Percentiles rank a stretch among this genome's conserved stretches.
phyloP scores from a whole-genome alignment of 257 asterid species.

The Striga asiatica region DNA sequence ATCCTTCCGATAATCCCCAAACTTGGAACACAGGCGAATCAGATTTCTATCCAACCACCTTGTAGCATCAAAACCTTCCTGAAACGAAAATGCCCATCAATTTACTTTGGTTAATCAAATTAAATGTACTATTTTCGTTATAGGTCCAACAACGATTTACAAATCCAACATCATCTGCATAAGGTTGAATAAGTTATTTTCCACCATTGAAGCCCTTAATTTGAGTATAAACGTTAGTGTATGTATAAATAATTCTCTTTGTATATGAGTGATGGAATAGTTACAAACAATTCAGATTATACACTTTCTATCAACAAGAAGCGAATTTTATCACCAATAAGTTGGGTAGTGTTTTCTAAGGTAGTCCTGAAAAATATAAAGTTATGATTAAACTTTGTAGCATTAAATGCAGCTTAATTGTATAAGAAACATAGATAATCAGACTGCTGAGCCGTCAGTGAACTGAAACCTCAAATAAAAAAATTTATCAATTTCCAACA shows the following conservation, averaged over 20 bases:
- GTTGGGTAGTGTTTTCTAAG: not conserved
- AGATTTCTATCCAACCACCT: conserved; percentile 94
- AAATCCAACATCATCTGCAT: not conserved
- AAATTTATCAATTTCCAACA: too few species aligned
- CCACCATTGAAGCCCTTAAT: not conserved
- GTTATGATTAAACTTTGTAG: not conserved
- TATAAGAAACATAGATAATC: not conserved
- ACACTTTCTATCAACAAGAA: not conserved
- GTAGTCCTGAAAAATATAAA: not conserved
- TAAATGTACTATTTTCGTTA: not conserved
- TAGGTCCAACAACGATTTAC: not conserved
- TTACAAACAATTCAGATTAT: too few species aligned
- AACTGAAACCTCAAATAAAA: not conserved
- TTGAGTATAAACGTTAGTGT: too few species aligned
- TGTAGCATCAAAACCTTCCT: conserved; percentile 94
- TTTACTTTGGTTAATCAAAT: not conserved
- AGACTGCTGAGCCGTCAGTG: not conserved
- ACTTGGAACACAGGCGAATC: conserved; percentile 88
- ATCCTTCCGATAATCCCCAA: conserved; percentile 95
- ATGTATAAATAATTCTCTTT: too few species aligned
- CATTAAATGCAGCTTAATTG: not conserved
- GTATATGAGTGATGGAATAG: too few species aligned
- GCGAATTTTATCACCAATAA: not conserved
- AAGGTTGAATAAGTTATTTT: not conserved
- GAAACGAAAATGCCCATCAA: conserved; percentile 17